phyloP scores from a whole-genome alignment of 2,329 filamentous ascomycete genomes.

The Colletotrichum eleusines region DNA sequence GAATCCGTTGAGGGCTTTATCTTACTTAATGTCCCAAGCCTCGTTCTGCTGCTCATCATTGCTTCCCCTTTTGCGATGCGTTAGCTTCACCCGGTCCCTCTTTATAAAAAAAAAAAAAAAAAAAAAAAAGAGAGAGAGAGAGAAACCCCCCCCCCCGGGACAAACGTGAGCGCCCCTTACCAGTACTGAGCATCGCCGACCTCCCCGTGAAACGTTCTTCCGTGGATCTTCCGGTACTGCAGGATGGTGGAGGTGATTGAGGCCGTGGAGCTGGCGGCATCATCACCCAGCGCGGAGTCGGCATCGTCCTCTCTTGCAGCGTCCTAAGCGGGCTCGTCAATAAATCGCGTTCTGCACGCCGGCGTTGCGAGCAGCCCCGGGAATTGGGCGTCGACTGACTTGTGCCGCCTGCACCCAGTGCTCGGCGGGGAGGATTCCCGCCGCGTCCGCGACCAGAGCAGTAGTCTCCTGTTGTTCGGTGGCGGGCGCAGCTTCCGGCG shows the following conservation, averaged over 20 bases:
- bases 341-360: background rate
- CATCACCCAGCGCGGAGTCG: constrained; percentile 41
- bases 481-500: background rate
- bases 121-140: too few species aligned
- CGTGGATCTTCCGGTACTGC: constrained; percentile 48
- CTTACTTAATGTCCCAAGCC: constrained; percentile 47
- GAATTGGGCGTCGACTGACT: constrained; percentile 23
- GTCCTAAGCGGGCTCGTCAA: constrained; percentile 25
- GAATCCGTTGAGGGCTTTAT: constrained; percentile 28
- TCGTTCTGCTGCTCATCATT: constrained; percentile 51
- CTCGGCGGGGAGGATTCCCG: constrained; percentile 37
- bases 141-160: background rate
- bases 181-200: constrained; percentile 48
- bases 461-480: constrained; percentile 3
- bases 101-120: too few species aligned
- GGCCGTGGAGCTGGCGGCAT: constrained; percentile 45
- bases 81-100: constrained; percentile 12
- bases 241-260: constrained; percentile 49
- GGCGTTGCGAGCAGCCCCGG: background rate
- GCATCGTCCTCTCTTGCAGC: constrained; percentile 24
- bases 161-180: constrained; percentile 16
- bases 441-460: background rate
- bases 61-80: constrained; percentile 27
- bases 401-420: constrained; percentile 38
- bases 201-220: constrained; percentile 50